Percentiles rank a stretch among this genome's conserved stretches.
phyloP scores from a whole-genome alignment of 208 protist genomes.

The Plasmodiophora brassicae region DNA sequence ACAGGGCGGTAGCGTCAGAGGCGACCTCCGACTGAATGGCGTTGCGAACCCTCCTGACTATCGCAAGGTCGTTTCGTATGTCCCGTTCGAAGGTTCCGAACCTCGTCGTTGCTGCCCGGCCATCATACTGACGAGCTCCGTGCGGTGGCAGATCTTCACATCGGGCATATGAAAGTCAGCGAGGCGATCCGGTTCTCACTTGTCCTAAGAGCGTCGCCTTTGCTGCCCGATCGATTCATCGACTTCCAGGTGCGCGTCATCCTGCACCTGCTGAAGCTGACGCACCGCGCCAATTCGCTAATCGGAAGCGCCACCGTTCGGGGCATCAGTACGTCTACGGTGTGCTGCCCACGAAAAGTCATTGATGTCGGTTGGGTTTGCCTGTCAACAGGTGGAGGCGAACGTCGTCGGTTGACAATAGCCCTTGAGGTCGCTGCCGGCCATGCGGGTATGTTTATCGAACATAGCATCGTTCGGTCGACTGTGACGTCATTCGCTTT shows the following conservation, averaged over 20 bases:
- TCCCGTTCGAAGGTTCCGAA: constrained; percentile 22
- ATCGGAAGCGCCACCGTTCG: neutral
- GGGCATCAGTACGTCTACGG: no score
- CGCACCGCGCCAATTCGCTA: neutral
- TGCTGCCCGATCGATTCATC: neutral
- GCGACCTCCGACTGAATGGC: neutral
- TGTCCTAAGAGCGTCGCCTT: neutral
- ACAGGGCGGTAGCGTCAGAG: neutral
- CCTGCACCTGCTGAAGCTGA: constrained; percentile 4
- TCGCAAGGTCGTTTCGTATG: constrained; percentile 8
- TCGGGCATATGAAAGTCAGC: constrained; percentile 28
- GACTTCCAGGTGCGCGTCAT: neutral
- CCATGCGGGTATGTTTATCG: no score
- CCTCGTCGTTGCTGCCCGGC: no score
- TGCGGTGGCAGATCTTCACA: neutral
- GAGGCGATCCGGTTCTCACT: constrained; percentile 27
- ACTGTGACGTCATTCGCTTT: neutral
- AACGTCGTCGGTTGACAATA: neutral
- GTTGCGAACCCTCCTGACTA: neutral
- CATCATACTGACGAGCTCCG: no score
- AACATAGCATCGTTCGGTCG: no score
- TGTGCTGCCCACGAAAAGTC: no score
- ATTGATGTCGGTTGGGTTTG: no score
- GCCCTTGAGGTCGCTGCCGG: no score
- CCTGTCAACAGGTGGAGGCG: constrained; percentile 2